phyloP scores from a whole-genome alignment of 192 early-diverging fungal genomes.

The Coemansia sp. region DNA sequence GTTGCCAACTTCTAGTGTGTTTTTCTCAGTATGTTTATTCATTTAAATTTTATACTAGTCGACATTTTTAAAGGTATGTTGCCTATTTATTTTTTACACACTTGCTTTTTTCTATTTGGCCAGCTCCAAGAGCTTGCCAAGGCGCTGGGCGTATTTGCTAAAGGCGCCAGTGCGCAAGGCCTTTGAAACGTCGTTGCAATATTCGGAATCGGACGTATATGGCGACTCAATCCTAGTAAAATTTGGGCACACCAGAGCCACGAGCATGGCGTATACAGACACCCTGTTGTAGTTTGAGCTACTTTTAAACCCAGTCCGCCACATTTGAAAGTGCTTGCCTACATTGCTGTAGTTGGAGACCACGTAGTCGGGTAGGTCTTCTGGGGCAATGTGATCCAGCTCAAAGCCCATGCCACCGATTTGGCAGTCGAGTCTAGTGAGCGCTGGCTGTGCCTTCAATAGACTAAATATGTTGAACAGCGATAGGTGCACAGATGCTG shows the following conservation, averaged over 20 bases:
- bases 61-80: too few species aligned
- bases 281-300: not conserved
- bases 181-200: not conserved
- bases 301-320: not conserved
- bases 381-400: not conserved
- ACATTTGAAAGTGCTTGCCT: slow-evolving; percentile 1
- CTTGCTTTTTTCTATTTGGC: not conserved
- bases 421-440: not conserved
- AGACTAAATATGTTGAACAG: not conserved
- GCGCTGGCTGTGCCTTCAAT: not conserved
- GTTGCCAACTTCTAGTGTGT: not conserved
- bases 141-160: not conserved
- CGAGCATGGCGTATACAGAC: not conserved
- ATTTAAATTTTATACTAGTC: too few species aligned
- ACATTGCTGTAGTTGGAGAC: not conserved
- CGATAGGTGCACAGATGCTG: not conserved
- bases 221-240: not conserved
- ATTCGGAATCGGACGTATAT: not conserved
- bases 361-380: not conserved
- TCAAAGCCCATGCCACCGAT: not conserved
- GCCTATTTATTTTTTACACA: too few species aligned
- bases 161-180: not conserved
- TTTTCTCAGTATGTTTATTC: not conserved
- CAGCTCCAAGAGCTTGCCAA: not conserved
- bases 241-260: not conserved